A percentile compares a stretch with the other conserved stretches of the same genome.
Evolutionary conservation across 1,284 basidiomycete species (phyloP).

Genomic region (Austroboletus niveus): DNA sequence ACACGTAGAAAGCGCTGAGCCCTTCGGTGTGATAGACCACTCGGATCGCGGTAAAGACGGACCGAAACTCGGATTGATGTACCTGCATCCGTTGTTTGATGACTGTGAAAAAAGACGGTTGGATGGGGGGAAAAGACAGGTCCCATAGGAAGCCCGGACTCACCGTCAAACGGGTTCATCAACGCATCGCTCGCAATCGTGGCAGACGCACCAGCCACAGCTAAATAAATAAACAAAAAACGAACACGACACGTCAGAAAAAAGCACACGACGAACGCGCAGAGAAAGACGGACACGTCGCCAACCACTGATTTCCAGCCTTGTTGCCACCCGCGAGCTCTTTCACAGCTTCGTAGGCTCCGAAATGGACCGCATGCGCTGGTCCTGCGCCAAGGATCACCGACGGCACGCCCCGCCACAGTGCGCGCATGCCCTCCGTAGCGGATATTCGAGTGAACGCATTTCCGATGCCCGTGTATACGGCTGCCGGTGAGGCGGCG

Average conservation of each 20-base stretch:
- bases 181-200: conserved; percentile 95
- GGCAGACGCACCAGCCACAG: conserved; percentile 90
- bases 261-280: neutral
- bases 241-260: conserved; percentile 7
- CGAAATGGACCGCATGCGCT: conserved; percentile 98
- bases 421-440: conserved; percentile 85
- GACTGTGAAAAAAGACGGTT: conserved; percentile 50
- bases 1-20: conserved; percentile 92
- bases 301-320: conserved; percentile 77
- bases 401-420: conserved; percentile 98
- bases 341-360: conserved; percentile 93
- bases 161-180: conserved; percentile 99
- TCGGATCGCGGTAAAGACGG: conserved; percentile 78
- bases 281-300: conserved; percentile 60
- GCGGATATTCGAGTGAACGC: conserved; percentile 89
- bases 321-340: conserved; percentile 87
- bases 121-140: conserved; percentile 3
- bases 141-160: conserved; percentile 27
- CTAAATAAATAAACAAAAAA: conserved; percentile 36
- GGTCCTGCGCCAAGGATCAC: conserved; percentile 97
- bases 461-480: conserved; percentile 87
- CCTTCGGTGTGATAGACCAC: conserved; percentile 88
- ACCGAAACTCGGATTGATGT: conserved; percentile 86
- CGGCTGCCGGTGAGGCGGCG: conserved; percentile 75
- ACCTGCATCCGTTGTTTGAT: conserved; percentile 99